Evolutionary conservation across 202 grass and related monocot genomes (phyloP).

Genomic region (Alloteropsis angusta): DNA sequence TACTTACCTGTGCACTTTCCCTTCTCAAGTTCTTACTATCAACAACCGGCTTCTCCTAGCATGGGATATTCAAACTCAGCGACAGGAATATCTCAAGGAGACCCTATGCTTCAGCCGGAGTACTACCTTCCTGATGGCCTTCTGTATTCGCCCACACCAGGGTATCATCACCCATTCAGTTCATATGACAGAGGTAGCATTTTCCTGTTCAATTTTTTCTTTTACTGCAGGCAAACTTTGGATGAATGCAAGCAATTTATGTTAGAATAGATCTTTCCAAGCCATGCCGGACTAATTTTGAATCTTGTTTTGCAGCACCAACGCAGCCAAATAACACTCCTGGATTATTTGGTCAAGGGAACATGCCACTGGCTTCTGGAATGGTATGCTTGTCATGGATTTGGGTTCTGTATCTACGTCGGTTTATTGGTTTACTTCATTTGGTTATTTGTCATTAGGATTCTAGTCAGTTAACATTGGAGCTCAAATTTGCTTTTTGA

Average conservation of each 20-base stretch:
- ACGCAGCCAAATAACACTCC: slow-evolving; percentile 37
- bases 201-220: background rate
- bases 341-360: slow-evolving; percentile 58
- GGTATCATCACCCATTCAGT: slow-evolving; percentile 47
- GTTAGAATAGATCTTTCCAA: background rate
- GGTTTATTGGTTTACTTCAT: background rate
- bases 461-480: slow-evolving; percentile 3
- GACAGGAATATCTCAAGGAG: slow-evolving; percentile 42
- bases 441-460: background rate
- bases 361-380: slow-evolving; percentile 40
- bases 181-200: slow-evolving; percentile 45
- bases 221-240: background rate
- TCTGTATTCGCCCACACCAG: slow-evolving; percentile 50
- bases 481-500: slow-evolving; percentile 2
- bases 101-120: slow-evolving; percentile 50
- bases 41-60: slow-evolving; percentile 49
- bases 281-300: slow-evolving; percentile 6
- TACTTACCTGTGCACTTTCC: slow-evolving; percentile 68
- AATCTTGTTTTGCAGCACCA: slow-evolving; percentile 34
- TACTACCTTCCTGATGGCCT: slow-evolving; percentile 52
- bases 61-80: slow-evolving; percentile 44
- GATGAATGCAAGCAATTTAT: background rate
- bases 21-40: slow-evolving; percentile 56
- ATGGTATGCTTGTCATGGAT: slow-evolving; percentile 41
- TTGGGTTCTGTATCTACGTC: background rate